A percentile compares a stretch with the other conserved stretches of the same genome.
Conservation (phyloP, 164 flowering plant species). For the Piper longum region DNA sequence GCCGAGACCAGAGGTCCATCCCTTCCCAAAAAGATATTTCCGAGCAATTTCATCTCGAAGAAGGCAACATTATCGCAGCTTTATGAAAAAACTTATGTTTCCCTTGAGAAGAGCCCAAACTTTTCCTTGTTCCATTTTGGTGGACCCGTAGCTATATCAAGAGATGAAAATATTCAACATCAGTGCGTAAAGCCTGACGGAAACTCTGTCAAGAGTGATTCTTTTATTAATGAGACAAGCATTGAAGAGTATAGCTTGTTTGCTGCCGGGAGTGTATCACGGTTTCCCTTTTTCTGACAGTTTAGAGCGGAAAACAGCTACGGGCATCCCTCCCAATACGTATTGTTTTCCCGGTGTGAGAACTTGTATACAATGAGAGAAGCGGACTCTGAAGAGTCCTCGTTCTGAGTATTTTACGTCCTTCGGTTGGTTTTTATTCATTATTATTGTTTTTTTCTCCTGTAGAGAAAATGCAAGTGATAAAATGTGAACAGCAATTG, state of each 20-base stretch:
- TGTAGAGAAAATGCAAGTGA: constrained; percentile 12
- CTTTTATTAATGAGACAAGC: constrained; percentile 37
- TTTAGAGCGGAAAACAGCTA: constrained; percentile 18
- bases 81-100: constrained; percentile 18
- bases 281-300: constrained; percentile 59
- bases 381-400: constrained; percentile 21
- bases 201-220: constrained; percentile 22
- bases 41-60: constrained; percentile 5
- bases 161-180: constrained; percentile 24
- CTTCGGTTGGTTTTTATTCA: constrained; percentile 12
- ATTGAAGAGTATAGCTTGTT: constrained; percentile 82
- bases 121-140: constrained; percentile 93
- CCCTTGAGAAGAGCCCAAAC: constrained; percentile 17
- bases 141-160: constrained; percentile 46
- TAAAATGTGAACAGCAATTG: not conserved
- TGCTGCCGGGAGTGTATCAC: constrained; percentile 50
- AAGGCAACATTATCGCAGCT: constrained; percentile 13
- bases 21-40: constrained; percentile 6
- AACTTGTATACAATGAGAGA: constrained; percentile 26
- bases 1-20: constrained; percentile 3
- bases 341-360: constrained; percentile 14
- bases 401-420: constrained; percentile 15
- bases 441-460: constrained; percentile 11
- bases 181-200: constrained; percentile 16
- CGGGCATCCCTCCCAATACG: constrained; percentile 14